Conservation (phyloP, 2,329 filamentous ascomycete species). For the Pseudocercospora eumusae region DNA sequence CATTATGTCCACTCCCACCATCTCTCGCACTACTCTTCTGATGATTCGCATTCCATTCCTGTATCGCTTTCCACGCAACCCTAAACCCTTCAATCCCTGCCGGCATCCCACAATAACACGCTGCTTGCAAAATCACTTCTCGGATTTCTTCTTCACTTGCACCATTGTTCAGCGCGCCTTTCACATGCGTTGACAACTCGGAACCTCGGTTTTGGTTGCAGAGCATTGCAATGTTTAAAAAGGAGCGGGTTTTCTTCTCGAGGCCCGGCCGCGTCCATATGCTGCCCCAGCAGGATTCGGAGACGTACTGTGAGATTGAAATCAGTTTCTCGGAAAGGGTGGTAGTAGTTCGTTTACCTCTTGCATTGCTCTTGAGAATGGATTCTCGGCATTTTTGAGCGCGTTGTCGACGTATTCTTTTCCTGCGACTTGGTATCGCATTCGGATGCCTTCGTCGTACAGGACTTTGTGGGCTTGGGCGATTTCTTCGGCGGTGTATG, state of each 20-base stretch:
- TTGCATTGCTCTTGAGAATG: conserved; percentile 63
- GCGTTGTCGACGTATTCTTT: conserved; percentile 61
- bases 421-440: conserved; percentile 63
- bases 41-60: conserved; percentile 48
- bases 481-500: conserved; percentile 36
- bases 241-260: conserved; percentile 60
- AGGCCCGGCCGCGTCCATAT: conserved; percentile 66
- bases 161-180: conserved; percentile 65
- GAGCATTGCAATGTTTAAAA: conserved; percentile 67
- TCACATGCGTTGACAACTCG: conserved; percentile 63
- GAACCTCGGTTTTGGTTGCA: conserved; percentile 61
- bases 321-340: too few species aligned
- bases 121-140: conserved; percentile 57
- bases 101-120: conserved; percentile 57
- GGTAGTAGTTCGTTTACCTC: too few species aligned
- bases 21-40: conserved; percentile 12
- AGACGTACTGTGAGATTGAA: too few species aligned
- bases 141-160: conserved; percentile 63
- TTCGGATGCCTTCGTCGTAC: conserved; percentile 62
- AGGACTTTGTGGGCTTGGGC: conserved; percentile 54
- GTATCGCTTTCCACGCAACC: conserved; percentile 53
- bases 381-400: conserved; percentile 56
- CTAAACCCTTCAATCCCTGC: conserved; percentile 59
- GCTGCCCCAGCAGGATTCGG: conserved; percentile 65
- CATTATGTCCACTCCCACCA: conserved; percentile 7